Evolutionary conservation across 2,329 filamentous ascomycete genomes (phyloP).

Genomic region (Alternaria longipes): DNA sequence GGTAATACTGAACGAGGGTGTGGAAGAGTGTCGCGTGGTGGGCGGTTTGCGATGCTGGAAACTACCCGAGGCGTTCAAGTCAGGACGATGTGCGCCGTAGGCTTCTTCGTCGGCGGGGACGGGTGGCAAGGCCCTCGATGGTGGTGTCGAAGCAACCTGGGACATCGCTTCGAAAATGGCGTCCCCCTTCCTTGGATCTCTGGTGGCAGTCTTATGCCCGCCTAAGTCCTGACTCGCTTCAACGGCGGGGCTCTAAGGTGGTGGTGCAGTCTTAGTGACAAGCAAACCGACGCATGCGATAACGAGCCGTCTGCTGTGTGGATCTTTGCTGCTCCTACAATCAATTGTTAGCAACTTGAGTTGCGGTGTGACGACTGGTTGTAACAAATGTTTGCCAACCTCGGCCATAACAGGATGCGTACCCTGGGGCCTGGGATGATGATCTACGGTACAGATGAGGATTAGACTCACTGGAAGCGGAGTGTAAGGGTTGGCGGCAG

Average conservation of each 20-base stretch:
- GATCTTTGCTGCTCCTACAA: background rate
- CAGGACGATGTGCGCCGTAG: constrained; percentile 17
- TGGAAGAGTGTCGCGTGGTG: constrained; percentile 28
- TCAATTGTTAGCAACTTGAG: constrained; percentile 23
- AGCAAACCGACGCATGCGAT: constrained; percentile 6
- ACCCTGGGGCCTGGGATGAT: constrained; percentile 32
- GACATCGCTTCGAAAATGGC: constrained; percentile 37
- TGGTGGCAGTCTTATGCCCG: constrained; percentile 19
- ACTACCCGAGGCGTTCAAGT: constrained; percentile 31
- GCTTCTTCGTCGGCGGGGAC: constrained; percentile 32
- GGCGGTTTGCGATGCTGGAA: constrained; percentile 40
- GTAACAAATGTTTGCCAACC: constrained; percentile 13
- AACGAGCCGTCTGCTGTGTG: constrained; percentile 4
- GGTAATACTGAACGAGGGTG: constrained; percentile 45
- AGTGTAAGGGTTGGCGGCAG: constrained; percentile 15
- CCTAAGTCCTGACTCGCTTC: constrained; percentile 27
- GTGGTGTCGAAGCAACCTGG: constrained; percentile 32
- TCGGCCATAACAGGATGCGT: constrained; percentile 22
- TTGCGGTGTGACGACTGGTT: constrained; percentile 23
- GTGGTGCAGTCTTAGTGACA: constrained; percentile 9
- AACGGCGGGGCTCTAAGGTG: constrained; percentile 22
- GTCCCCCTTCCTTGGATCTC: constrained; percentile 10
- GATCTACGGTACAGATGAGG: constrained; percentile 22
- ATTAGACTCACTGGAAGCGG: constrained; percentile 28
- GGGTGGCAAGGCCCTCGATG: constrained; percentile 38